These are phyloP conservation scores for Rosa persica DNA, from an alignment of 306 rosid species.

Conservation along the genomic window DNA sequence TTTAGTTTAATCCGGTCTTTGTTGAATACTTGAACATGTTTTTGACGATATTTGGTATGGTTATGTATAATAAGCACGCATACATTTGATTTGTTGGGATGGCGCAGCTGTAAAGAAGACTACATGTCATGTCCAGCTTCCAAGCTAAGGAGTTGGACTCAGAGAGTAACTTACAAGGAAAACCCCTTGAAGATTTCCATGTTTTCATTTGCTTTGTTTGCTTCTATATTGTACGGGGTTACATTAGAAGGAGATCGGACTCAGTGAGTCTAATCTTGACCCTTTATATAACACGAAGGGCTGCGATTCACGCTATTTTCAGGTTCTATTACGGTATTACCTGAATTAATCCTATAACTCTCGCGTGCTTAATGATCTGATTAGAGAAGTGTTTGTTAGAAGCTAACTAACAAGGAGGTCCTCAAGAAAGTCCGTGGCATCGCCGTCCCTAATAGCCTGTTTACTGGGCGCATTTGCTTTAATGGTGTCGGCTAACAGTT, in stretches of 20 bases:
- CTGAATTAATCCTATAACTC: background rate
- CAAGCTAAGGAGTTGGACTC: background rate
- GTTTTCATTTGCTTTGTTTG: background rate
- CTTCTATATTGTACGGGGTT: background rate
- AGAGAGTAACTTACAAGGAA: background rate
- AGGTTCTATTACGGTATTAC: background rate
- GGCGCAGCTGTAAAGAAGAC: background rate
- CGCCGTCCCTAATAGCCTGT: constrained; percentile 13
- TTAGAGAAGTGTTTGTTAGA: background rate
- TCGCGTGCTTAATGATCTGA: background rate
- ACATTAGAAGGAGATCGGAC: background rate
- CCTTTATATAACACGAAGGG: background rate
- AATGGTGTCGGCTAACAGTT: constrained; percentile 41
- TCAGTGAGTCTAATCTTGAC: no score
- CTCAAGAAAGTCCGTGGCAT: constrained; percentile 20
- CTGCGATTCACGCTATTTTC: background rate
- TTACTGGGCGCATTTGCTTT: constrained; percentile 17
- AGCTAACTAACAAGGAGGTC: background rate
- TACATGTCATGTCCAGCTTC: background rate
- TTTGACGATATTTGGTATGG: background rate
- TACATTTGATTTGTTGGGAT: background rate
- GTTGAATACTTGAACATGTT: background rate
- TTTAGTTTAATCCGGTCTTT: background rate
- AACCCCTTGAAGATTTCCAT: background rate
- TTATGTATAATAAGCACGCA: background rate